phyloP scores from a whole-genome alignment of 2,329 filamentous ascomycete genomes.

The Pleoardoris graminearum region DNA sequence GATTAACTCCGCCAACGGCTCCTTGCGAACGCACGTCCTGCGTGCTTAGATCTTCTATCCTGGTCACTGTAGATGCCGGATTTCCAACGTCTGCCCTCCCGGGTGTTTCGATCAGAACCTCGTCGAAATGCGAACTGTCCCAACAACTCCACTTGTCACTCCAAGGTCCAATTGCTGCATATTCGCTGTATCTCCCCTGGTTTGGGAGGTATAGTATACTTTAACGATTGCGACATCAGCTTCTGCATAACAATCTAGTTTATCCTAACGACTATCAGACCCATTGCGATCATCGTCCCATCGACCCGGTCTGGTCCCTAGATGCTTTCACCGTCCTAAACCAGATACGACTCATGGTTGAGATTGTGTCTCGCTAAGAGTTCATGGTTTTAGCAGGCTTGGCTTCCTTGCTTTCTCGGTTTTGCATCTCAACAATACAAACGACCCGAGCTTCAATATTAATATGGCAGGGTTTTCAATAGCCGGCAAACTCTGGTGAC shows the following conservation, averaged over 20 bases:
- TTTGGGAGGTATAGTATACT: background rate
- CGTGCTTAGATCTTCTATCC: background rate
- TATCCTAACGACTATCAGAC: constrained; percentile 7
- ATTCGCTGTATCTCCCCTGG: background rate
- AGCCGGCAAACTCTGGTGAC: constrained; percentile 6
- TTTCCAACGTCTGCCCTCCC: background rate
- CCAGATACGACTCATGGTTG: constrained; percentile 4
- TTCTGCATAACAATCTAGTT: background rate
- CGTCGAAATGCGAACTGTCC: constrained; percentile 1
- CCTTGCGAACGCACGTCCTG: background rate
- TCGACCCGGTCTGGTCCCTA: constrained; percentile 14
- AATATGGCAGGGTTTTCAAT: constrained; percentile 7
- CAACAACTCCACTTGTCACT: background rate
- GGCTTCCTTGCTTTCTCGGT: constrained; percentile 5
- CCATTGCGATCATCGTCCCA: constrained; percentile 11
- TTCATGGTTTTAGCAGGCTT: constrained; percentile 7
- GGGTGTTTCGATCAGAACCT: background rate
- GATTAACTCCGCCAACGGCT: background rate
- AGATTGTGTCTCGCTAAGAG: background rate
- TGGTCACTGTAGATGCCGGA: background rate
- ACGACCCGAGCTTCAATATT: constrained; percentile 1
- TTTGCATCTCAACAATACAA: constrained; percentile 4
- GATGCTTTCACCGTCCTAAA: background rate
- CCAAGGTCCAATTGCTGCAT: background rate
- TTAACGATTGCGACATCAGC: background rate